Evolutionary conservation across 331 rosid genomes (phyloP).

Genomic region (Prunus yedoensis): DNA sequence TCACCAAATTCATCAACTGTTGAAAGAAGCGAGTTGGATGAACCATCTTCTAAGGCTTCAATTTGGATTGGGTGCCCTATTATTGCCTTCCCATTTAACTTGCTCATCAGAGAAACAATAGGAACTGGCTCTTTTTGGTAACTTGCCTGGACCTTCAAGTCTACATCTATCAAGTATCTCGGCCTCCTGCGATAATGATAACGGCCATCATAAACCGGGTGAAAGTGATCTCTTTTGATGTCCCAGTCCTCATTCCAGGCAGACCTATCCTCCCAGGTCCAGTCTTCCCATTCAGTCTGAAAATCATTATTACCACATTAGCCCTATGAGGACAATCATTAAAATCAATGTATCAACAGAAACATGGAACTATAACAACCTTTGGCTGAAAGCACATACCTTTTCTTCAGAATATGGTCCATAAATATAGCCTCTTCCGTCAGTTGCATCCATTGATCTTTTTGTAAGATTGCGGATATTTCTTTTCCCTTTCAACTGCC

Average conservation of each 20-base stretch:
- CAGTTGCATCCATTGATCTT: conserved; percentile 47
- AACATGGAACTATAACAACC: conserved; percentile 29
- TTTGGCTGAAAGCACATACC: conserved; percentile 37
- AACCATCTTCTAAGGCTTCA: conserved; percentile 76
- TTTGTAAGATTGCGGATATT: conserved; percentile 69
- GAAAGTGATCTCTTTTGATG: conserved; percentile 43
- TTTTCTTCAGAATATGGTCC: conserved; percentile 61
- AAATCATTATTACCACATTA: conserved; percentile 30
- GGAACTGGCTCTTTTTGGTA: conserved; percentile 86
- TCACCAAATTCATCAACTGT: conserved; percentile 52
- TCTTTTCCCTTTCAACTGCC: conserved; percentile 94
- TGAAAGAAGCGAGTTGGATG: conserved; percentile 58
- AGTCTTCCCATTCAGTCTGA: conserved; percentile 63
- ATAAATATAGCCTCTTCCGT: conserved; percentile 39
- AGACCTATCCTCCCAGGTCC: conserved; percentile 67
- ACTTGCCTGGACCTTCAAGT: conserved; percentile 85
- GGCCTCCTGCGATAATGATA: conserved; percentile 53
- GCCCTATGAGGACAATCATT: conserved; percentile 46
- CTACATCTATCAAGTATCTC: conserved; percentile 72
- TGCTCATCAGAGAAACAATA: conserved; percentile 85
- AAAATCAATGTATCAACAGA: conserved; percentile 33
- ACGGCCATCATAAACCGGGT: conserved; percentile 37
- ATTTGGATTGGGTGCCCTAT: conserved; percentile 92
- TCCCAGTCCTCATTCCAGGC: conserved; percentile 64
- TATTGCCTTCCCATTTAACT: conserved; percentile 83